These are phyloP conservation scores for Colletotrichum salicis DNA, from an alignment of 2,329 filamentous ascomycete genomes.

Conservation along the genomic window DNA sequence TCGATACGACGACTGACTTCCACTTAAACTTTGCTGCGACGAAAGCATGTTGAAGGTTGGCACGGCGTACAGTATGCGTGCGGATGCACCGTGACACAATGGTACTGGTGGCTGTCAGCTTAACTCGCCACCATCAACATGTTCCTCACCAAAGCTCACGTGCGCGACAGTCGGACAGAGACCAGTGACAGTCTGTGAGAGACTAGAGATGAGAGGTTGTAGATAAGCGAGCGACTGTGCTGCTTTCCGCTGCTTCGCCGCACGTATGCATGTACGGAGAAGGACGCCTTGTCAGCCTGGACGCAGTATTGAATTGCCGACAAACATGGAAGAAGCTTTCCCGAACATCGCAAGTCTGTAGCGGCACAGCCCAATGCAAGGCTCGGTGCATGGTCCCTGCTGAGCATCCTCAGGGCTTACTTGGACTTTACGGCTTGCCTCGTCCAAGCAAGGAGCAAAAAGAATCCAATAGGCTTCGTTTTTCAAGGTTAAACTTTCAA, in stretches of 20 bases:
- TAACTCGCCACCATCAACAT: background rate
- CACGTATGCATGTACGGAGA: constrained; percentile 3
- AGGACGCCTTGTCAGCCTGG: background rate
- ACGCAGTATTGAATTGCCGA: background rate
- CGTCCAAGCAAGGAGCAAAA: background rate
- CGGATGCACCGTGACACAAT: constrained; percentile 1
- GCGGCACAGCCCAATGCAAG: background rate
- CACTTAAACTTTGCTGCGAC: constrained; percentile 11
- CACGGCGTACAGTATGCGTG: background rate
- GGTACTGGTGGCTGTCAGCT: background rate
- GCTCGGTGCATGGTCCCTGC: background rate
- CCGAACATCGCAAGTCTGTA: background rate
- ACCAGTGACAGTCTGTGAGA: too few relatives aligned
- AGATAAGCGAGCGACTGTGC: background rate
- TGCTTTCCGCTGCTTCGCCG: constrained; percentile 7
- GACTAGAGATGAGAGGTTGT: background rate
- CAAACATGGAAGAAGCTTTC: background rate
- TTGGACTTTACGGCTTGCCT: background rate
- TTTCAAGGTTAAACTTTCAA: too few relatives aligned
- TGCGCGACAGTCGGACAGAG: background rate
- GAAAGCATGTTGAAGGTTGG: constrained; percentile 4
- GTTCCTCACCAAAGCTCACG: background rate
- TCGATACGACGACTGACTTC: background rate
- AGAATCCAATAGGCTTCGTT: background rate
- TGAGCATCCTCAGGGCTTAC: background rate